These are phyloP conservation scores for Mayamaea pseudoterrestris DNA, from an alignment of 108 stramenopile species.

Conservation along the genomic window DNA sequence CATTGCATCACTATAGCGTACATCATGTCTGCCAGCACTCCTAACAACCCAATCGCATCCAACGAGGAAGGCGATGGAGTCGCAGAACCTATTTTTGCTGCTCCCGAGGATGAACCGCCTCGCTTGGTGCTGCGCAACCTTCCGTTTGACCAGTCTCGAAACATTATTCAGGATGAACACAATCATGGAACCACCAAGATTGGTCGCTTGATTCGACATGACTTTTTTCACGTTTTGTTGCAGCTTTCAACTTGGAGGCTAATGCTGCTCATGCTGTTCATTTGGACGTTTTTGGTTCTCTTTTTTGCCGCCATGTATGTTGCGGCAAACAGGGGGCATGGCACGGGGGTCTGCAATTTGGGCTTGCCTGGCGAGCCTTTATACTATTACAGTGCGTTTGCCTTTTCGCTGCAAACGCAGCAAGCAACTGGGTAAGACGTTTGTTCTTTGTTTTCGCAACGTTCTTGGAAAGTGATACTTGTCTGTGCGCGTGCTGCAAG, in stretches of 20 bases:
- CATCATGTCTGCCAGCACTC: too few relatives aligned
- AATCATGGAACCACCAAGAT: conserved; percentile 17
- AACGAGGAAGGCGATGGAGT: too few relatives aligned
- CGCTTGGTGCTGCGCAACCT: conserved; percentile 50
- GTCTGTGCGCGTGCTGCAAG: too few relatives aligned
- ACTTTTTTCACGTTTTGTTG: conserved; percentile 78
- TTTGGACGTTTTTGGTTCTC: conserved; percentile 54
- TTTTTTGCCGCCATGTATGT: conserved; percentile 58
- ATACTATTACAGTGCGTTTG: conserved; percentile 41
- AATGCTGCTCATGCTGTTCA: conserved; percentile 21
- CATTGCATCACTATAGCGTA: too few relatives aligned
- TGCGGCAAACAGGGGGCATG: conserved; percentile 20
- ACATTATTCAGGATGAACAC: too few relatives aligned
- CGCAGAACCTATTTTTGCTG: too few relatives aligned
- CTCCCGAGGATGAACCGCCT: too few relatives aligned
- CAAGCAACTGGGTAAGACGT: conserved; percentile 69
- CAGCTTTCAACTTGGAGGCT: conserved; percentile 23
- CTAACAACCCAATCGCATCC: too few relatives aligned
- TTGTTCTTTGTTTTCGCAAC: too few relatives aligned
- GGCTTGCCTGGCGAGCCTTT: conserved; percentile 26
- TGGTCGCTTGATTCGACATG: conserved; percentile 11
- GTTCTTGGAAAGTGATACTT: too few relatives aligned
- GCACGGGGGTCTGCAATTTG: conserved; percentile 41
- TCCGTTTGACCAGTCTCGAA: conserved; percentile 49
- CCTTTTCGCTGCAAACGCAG: conserved; percentile 70